Evolutionary conservation across 352 stramenopile species (phyloP).

Genomic region (Pythium folliculosum): DNA sequence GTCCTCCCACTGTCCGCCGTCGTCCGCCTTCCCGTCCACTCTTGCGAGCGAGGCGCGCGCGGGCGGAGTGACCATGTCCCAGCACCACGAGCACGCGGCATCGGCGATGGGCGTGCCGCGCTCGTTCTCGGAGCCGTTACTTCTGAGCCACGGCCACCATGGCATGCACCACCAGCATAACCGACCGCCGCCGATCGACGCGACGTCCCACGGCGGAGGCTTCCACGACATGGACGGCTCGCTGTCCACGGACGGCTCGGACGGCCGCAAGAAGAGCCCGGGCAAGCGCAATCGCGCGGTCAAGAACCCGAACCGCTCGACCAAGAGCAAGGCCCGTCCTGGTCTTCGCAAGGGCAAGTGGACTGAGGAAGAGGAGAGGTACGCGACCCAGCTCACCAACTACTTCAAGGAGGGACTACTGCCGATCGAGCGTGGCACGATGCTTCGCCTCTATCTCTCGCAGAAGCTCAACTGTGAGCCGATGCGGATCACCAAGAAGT

Average conservation of each 20-base stretch:
- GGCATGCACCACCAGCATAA: constrained; percentile 23
- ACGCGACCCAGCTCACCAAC: constrained; percentile 70
- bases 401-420: constrained; percentile 88
- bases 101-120: constrained; percentile 5
- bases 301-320: constrained; percentile 69
- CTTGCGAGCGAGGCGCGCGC: constrained; percentile 14
- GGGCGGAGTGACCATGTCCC: constrained; percentile 6
- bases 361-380: constrained; percentile 81
- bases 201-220: neutral
- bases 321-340: constrained; percentile 85
- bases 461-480: constrained; percentile 92
- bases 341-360: constrained; percentile 87
- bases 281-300: constrained; percentile 51
- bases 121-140: constrained; percentile 18
- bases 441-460: constrained; percentile 89
- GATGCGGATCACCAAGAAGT: constrained; percentile 94
- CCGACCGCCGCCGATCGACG: constrained; percentile 21
- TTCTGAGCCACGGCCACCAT: constrained; percentile 21
- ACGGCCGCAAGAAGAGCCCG: constrained; percentile 47
- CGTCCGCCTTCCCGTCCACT: constrained; percentile 27
- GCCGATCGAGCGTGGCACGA: constrained; percentile 84
- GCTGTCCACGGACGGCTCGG: constrained; percentile 8
- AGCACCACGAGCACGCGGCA: constrained; percentile 15
- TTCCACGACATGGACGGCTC: constrained; percentile 25
- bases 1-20: constrained; percentile 44